Base-by-base conservation (phyloP, 257 asterid species). In the Mitragyna speciosa region DNA sequence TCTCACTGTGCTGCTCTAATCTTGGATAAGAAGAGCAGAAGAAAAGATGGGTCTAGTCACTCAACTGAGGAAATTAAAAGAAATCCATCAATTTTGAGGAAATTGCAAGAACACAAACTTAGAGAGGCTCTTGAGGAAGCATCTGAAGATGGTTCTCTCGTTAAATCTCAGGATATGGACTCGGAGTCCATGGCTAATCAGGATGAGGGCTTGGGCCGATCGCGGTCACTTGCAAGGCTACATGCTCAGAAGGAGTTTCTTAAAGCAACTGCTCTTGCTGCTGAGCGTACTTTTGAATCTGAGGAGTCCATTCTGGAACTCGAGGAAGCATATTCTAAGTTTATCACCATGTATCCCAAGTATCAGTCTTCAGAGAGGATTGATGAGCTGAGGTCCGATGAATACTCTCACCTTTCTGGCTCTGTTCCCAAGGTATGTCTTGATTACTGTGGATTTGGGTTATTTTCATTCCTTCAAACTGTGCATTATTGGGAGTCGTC, bases 101-200 rank as follows among this genome's bases (percentile, higher is more conserved):
- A 92, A 84, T 74, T 92, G 84, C 97, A 92, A 70, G 99, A 94
- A 82, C 93, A 91, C 88, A 92, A 96, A 78, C 92, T 96, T 2
- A 90, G 98, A 78, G 94, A 94, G 76, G 99, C 99, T 83, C 98
- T 96, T 75, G 99, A 96, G 82, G 98, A 92, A 85, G 99, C 99
- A 9, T 96, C 97, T 78, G 99, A 96, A 76, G 92, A 94, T 90
- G 99, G 97, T 52, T 92, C 91, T 73, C 94, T 96, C 72, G 84
- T 89, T 70, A 96, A 92, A 83, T 94, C 99, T 16, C 96, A 91
- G 78, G 95, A 83, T 70, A 91, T 96, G 83, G 99, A 91, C 63
- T 78, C 97, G 12, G 96, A 90, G 75, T 49, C 90, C 56, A 66
- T 87, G 76, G 86, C 86, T n/a, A 90, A 91, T 77, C 93, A 92